Conservation (phyloP, 768 basidiomycete genomes). For the Chalciporus sphaerocephalus region DNA sequence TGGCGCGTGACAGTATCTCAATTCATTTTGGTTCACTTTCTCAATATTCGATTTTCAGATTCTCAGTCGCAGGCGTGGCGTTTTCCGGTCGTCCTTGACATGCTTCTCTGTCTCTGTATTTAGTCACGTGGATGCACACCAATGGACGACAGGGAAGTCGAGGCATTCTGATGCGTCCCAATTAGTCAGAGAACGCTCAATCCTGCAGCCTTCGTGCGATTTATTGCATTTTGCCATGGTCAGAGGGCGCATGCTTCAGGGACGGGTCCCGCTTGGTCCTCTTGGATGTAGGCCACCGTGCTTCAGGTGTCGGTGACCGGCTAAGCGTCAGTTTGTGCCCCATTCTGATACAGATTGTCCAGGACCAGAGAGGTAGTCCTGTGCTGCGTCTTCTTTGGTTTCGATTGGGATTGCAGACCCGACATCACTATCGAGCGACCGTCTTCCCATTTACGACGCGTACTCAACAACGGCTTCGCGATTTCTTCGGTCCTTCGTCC, state of each 20-base stretch:
- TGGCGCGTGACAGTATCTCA: too few relatives aligned
- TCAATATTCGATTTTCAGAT: neutral
- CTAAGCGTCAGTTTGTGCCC: neutral
- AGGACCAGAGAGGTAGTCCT: neutral
- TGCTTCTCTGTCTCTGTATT: neutral
- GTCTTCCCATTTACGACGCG: constrained; percentile 12
- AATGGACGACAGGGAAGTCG: constrained; percentile 5
- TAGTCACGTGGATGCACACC: neutral
- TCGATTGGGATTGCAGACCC: neutral
- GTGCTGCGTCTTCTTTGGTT: neutral
- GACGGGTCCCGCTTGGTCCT: neutral
- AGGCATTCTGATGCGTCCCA: constrained; percentile 4
- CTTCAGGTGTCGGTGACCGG: neutral
- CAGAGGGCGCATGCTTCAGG: constrained; percentile 8
- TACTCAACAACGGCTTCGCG: constrained; percentile 11
- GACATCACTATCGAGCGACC: constrained; percentile 2
- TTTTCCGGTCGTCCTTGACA: constrained; percentile 14
- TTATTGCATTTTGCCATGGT: constrained; percentile 19
- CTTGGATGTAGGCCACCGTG: neutral
- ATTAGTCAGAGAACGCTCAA: constrained; percentile 19
- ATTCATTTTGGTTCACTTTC: too few relatives aligned
- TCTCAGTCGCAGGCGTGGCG: constrained; percentile 14
- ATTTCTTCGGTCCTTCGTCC: constrained; percentile 16
- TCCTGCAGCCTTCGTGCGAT: constrained; percentile 23
- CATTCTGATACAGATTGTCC: neutral